Conservation (phyloP, 495 filamentous ascomycete genomes). For the Patellaria atrata region DNA sequence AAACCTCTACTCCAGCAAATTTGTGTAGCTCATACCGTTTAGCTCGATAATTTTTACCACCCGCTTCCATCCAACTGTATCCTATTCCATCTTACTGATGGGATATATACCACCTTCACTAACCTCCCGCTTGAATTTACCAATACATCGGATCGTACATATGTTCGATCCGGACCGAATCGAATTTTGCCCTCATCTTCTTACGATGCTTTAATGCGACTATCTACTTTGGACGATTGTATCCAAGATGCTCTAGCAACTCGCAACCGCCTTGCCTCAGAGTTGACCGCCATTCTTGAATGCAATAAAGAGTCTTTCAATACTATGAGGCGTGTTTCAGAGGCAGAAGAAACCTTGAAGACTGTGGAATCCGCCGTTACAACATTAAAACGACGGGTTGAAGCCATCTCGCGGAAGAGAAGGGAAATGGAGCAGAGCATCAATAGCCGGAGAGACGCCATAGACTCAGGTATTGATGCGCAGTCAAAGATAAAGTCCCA, state of each 20-base stretch:
- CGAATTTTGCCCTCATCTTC: slow-evolving; percentile 50
- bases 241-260: slow-evolving; percentile 82
- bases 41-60: slow-evolving; percentile 55
- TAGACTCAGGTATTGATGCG: slow-evolving; percentile 42
- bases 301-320: slow-evolving; percentile 33
- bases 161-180: neutral
- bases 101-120: slow-evolving; percentile 65
- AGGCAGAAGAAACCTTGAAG: slow-evolving; percentile 47
- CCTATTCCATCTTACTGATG: slow-evolving; percentile 77
- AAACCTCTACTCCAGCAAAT: neutral
- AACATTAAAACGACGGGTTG: slow-evolving; percentile 48
- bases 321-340: slow-evolving; percentile 37
- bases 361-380: slow-evolving; percentile 46
- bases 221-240: slow-evolving; percentile 81
- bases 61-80: slow-evolving; percentile 75
- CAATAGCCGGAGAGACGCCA: slow-evolving; percentile 47
- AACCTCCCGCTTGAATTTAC: slow-evolving; percentile 36
- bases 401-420: slow-evolving; percentile 40
- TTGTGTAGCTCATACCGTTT: neutral
- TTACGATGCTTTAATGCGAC: slow-evolving; percentile 79
- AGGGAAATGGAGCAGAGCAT: slow-evolving; percentile 54
- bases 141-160: slow-evolving; percentile 9
- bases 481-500: slow-evolving; percentile 40
- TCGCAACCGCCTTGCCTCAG: slow-evolving; percentile 52
- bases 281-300: slow-evolving; percentile 62